phyloP scores from a whole-genome alignment of 805 yeast species.

The Saturnispora bothae region DNA sequence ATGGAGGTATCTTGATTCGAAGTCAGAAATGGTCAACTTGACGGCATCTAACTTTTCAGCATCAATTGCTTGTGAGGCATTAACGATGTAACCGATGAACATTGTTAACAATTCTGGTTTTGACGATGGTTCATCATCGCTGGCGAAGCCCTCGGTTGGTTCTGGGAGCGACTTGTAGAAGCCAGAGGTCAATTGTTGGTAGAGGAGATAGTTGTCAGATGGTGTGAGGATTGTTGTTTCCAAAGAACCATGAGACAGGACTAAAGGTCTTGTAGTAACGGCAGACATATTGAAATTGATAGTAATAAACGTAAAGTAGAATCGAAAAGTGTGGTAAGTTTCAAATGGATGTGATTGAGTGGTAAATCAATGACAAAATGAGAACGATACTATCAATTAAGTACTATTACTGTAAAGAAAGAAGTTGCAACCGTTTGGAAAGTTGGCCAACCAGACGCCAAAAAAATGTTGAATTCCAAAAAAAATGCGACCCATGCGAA shows the following conservation, averaged over 20 bases:
- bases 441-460: neutral
- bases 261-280: conserved; percentile 57
- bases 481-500: neutral
- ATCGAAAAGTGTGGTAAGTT: neutral
- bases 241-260: conserved; percentile 72
- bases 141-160: conserved; percentile 75
- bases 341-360: neutral
- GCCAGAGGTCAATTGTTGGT: conserved; percentile 81
- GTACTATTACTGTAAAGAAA: neutral
- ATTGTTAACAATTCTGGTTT: conserved; percentile 76
- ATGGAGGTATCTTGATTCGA: conserved; percentile 67
- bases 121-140: conserved; percentile 79
- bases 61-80: conserved; percentile 17
- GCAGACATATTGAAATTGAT: conserved; percentile 23
- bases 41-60: conserved; percentile 45
- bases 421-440: neutral
- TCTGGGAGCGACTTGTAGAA: conserved; percentile 69
- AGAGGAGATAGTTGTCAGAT: conserved; percentile 63
- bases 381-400: neutral
- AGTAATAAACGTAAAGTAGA: too few species aligned
- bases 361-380: conserved; percentile 1
- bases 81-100: conserved; percentile 63
- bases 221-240: conserved; percentile 88
- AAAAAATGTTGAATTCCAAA: neutral
- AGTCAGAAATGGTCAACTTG: conserved; percentile 63